phyloP scores from a whole-genome alignment of 257 asterid genomes.

The Solanum megistacrolobum region DNA sequence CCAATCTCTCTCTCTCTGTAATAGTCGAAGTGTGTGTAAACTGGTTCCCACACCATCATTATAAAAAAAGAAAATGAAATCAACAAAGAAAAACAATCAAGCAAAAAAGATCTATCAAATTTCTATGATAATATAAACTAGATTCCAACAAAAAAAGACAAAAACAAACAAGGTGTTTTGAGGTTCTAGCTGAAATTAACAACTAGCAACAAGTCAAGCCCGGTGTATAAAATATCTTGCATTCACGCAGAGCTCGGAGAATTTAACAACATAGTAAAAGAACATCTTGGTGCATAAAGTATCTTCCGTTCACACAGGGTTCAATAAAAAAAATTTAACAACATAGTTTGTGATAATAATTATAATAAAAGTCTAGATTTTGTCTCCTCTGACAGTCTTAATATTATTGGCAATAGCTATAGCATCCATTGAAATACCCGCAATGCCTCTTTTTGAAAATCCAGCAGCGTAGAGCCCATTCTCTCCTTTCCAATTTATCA shows the following conservation, averaged over 20 bases:
- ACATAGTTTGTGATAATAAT: neutral
- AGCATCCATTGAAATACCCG: slow-evolving; percentile 1
- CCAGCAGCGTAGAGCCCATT: slow-evolving; percentile 3
- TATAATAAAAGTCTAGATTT: neutral
- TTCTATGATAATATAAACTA: neutral
- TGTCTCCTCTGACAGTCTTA: neutral
- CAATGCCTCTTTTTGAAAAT: neutral
- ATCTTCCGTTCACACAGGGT: neutral
- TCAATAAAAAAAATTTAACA: neutral
- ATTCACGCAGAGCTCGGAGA: neutral
- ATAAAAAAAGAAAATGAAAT: neutral
- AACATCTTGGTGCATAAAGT: neutral
- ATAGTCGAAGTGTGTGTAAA: neutral
- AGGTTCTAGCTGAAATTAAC: neutral
- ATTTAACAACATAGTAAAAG: neutral
- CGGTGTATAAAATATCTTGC: neutral
- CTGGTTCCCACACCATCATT: neutral
- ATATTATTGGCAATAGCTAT: neutral
- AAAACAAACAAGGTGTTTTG: neutral
- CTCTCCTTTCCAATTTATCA: neutral
- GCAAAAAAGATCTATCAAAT: neutral
- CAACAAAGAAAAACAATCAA: neutral
- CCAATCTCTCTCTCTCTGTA: neutral
- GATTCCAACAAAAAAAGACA: neutral
- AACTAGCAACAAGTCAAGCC: neutral